phyloP scores from a whole-genome alignment of 441 rosid genomes.

The Manihot esculenta region DNA sequence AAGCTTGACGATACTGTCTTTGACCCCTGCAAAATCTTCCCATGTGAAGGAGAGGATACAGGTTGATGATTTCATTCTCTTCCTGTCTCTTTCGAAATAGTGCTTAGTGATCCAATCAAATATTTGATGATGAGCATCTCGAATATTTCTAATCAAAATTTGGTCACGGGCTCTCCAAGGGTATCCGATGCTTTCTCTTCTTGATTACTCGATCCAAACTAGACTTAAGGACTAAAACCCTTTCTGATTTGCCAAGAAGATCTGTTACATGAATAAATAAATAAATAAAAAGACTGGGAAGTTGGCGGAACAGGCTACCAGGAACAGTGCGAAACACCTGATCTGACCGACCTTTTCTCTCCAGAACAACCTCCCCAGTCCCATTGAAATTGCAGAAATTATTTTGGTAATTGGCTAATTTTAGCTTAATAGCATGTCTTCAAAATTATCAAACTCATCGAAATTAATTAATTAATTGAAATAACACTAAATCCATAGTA shows the following conservation, averaged over 20 bases:
- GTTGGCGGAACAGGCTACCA: neutral
- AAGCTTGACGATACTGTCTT: neutral
- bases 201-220: neutral
- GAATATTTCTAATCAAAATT: conserved; percentile 18
- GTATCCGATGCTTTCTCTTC: conserved; percentile 11
- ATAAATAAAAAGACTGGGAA: neutral
- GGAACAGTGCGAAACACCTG: neutral
- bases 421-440: too few species aligned
- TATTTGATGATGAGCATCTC: conserved; percentile 17
- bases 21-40: conserved; percentile 19
- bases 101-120: conserved; percentile 9
- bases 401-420: neutral
- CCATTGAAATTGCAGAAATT: neutral
- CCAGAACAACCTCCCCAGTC: neutral
- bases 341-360: neutral
- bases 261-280: too few species aligned
- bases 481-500: too few species aligned
- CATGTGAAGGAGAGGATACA: conserved; percentile 21
- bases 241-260: too few species aligned
- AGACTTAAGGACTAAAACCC: too few species aligned
- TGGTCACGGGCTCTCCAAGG: too few species aligned
- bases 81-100: neutral
- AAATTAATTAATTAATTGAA: too few species aligned
- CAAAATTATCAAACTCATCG: too few species aligned
- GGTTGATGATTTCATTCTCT: neutral